phyloP scores from a whole-genome alignment of 495 filamentous ascomycete genomes.

The Penicillium subrubescens region DNA sequence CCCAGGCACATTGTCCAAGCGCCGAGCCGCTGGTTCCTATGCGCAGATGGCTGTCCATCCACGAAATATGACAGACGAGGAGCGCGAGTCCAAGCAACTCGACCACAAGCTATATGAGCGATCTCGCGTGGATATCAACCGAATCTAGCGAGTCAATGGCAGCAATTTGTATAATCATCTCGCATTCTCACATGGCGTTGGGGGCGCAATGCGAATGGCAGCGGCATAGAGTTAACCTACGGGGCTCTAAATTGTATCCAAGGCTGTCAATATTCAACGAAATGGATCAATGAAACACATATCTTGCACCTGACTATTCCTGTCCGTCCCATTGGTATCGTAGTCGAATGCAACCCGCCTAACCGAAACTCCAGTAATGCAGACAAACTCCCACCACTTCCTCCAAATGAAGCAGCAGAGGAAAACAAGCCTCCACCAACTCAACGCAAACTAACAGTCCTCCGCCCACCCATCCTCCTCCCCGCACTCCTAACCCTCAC shows the following conservation, averaged over 20 bases:
- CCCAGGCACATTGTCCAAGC: constrained; percentile 83
- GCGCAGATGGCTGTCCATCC: constrained; percentile 75
- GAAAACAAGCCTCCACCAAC: background rate
- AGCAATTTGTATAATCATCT: constrained; percentile 27
- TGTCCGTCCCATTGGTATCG: constrained; percentile 14
- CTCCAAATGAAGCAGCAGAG: too few relatives aligned
- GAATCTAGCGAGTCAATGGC: constrained; percentile 54
- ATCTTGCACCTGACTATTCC: background rate
- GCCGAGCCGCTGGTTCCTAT: constrained; percentile 77
- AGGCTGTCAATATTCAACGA: constrained; percentile 17
- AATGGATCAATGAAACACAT: constrained; percentile 30
- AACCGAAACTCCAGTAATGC: constrained; percentile 4
- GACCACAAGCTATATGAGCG: constrained; percentile 78
- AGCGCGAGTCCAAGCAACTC: constrained; percentile 59
- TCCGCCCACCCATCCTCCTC: constrained; percentile 42
- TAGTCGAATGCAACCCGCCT: constrained; percentile 11
- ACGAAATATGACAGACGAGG: constrained; percentile 57
- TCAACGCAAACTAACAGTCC: constrained; percentile 43
- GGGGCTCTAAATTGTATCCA: background rate
- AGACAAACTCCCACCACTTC: too few relatives aligned
- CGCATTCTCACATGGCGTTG: constrained; percentile 30
- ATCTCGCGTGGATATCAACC: constrained; percentile 80
- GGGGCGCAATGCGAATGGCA: constrained; percentile 5
- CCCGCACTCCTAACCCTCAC: constrained; percentile 30
- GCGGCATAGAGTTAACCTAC: background rate